Conservation (phyloP, 2,329 filamentous ascomycete species). For the Fusarium kyushuense region DNA sequence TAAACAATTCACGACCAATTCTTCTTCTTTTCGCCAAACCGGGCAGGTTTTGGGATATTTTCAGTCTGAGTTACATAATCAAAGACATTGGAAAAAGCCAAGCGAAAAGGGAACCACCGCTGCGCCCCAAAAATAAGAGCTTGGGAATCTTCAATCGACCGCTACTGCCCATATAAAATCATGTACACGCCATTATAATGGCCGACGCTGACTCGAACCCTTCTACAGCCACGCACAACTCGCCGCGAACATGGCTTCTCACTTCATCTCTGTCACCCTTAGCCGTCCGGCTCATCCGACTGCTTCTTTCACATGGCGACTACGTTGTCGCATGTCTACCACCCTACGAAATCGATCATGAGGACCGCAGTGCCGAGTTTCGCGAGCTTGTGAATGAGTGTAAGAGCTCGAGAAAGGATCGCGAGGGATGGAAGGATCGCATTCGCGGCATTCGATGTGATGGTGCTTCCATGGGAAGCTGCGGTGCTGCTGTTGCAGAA, state of each 20-base stretch:
- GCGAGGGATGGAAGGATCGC: conserved; percentile 84
- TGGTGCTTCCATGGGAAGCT: conserved; percentile 73
- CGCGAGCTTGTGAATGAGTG: conserved; percentile 80
- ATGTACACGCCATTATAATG: conserved; percentile 47
- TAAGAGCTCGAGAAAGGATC: conserved; percentile 70
- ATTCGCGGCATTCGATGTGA: conserved; percentile 75
- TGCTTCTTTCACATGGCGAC: conserved; percentile 90
- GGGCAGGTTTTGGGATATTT: conserved; percentile 8
- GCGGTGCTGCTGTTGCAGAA: conserved; percentile 87
- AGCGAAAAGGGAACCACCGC: conserved; percentile 12
- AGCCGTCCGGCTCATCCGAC: conserved; percentile 82
- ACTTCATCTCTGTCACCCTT: conserved; percentile 89
- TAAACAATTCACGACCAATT: conserved; percentile 11
- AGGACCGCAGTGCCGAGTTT: conserved; percentile 81
- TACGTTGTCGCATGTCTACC: conserved; percentile 87
- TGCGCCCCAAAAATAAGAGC: conserved; percentile 1
- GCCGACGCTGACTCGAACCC: conserved; percentile 52
- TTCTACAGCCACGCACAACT: conserved; percentile 71
- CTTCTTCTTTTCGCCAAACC: conserved; percentile 1
- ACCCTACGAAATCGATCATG: conserved; percentile 81
- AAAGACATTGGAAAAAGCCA: conserved; percentile 27
- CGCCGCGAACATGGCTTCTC: conserved; percentile 91
- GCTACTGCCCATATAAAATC: conserved; percentile 30
- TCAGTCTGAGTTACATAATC: conserved; percentile 23
- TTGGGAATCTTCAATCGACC: conserved; percentile 12